These are phyloP conservation scores for Fusarium concolor DNA, from an alignment of 2,329 filamentous ascomycete genomes.

Conservation along the genomic window DNA sequence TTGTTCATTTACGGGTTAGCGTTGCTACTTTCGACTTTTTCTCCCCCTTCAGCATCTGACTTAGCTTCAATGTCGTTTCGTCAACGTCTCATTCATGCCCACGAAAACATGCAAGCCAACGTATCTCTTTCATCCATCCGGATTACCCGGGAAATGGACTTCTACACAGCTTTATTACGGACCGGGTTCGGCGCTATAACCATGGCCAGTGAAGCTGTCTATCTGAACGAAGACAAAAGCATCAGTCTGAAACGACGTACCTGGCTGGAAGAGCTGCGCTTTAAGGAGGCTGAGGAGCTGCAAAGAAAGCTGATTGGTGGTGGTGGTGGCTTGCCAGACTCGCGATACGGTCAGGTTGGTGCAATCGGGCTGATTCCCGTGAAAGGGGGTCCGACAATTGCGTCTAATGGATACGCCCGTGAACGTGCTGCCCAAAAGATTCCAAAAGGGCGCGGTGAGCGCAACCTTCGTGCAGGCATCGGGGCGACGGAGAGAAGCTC, in stretches of 20 bases:
- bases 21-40: slow-evolving; percentile 75
- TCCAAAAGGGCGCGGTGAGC: slow-evolving; percentile 59
- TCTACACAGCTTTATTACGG: slow-evolving; percentile 89
- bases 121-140: slow-evolving; percentile 84
- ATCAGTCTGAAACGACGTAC: slow-evolving; percentile 81
- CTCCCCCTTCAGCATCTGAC: slow-evolving; percentile 47
- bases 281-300: slow-evolving; percentile 77
- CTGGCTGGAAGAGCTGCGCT: slow-evolving; percentile 90
- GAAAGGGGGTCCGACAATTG: slow-evolving; percentile 57
- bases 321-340: slow-evolving; percentile 59
- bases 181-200: slow-evolving; percentile 90
- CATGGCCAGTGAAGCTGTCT: slow-evolving; percentile 95
- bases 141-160: slow-evolving; percentile 90
- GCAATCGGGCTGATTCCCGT: slow-evolving; percentile 68
- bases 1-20: slow-evolving; percentile 81
- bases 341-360: slow-evolving; percentile 64
- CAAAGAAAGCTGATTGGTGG: slow-evolving; percentile 63
- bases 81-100: slow-evolving; percentile 76
- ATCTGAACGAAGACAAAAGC: slow-evolving; percentile 86
- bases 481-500: slow-evolving; percentile 83
- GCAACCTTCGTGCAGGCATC: slow-evolving; percentile 71
- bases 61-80: slow-evolving; percentile 56
- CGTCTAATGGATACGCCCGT: slow-evolving; percentile 72
- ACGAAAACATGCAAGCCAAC: slow-evolving; percentile 92
- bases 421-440: slow-evolving; percentile 75